Conservation (phyloP, 371 early-diverging fungal species). For the Circinella umbellata region DNA sequence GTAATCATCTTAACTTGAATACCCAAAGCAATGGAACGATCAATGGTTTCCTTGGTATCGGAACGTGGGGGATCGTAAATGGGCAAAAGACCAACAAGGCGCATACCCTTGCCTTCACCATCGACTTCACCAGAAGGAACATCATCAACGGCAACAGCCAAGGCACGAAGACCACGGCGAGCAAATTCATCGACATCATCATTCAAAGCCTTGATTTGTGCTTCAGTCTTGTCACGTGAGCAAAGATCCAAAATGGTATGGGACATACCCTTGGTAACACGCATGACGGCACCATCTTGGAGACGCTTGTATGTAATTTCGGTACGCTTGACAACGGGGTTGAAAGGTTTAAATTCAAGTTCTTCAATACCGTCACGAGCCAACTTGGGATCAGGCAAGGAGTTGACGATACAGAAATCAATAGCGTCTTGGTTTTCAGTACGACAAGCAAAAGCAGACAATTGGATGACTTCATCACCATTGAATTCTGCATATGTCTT, state of each 20-base stretch:
- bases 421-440: conserved; percentile 80
- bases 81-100: conserved; percentile 70
- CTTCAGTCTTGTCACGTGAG: conserved; percentile 70
- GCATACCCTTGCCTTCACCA: conserved; percentile 58
- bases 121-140: conserved; percentile 54
- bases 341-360: conserved; percentile 86
- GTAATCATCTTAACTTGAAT: conserved; percentile 96
- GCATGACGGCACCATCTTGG: conserved; percentile 66
- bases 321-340: conserved; percentile 89
- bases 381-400: conserved; percentile 58
- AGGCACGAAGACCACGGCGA: conserved; percentile 83
- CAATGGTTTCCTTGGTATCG: conserved; percentile 85
- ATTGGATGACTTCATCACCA: conserved; percentile 63
- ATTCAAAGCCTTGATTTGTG: conserved; percentile 56
- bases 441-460: conserved; percentile 73
- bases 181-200: conserved; percentile 81
- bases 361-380: conserved; percentile 72
- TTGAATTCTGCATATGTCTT: conserved; percentile 61
- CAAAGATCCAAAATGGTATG: conserved; percentile 74
- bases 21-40: conserved; percentile 84
- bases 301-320: conserved; percentile 73
- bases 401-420: conserved; percentile 76
- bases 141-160: conserved; percentile 77
- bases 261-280: conserved; percentile 80
- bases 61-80: conserved; percentile 92